Evolutionary conservation across 192 early-diverging fungal species (phyloP).

Genomic region (Backusella liffmaniae): DNA sequence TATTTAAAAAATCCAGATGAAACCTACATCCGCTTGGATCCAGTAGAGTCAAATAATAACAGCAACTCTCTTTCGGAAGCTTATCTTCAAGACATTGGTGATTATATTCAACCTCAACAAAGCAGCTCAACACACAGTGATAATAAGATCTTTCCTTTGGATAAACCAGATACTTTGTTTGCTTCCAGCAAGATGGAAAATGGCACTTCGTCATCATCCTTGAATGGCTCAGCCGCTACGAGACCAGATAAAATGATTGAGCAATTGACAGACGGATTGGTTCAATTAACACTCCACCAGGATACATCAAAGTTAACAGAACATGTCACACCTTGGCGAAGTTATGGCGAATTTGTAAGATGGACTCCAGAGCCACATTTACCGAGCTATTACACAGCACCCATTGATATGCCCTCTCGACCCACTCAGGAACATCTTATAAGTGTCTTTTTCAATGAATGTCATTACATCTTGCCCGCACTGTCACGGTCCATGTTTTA

Average conservation of each 20-base stretch:
- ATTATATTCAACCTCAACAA: constrained; percentile 2
- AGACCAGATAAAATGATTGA: constrained; percentile 31
- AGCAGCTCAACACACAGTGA: not conserved
- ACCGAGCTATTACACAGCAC: constrained; percentile 24
- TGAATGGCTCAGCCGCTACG: not conserved
- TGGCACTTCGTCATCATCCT: not conserved
- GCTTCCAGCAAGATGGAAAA: not conserved
- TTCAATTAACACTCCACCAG: constrained; percentile 20
- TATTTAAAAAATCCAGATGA: constrained; percentile 36
- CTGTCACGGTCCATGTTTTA: constrained; percentile 29
- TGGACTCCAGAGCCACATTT: constrained; percentile 27
- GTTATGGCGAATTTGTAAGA: constrained; percentile 28
- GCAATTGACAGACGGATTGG: constrained; percentile 23
- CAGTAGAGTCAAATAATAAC: constrained; percentile 3
- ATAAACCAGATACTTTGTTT: constrained; percentile 16
- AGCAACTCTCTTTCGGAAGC: constrained; percentile 7
- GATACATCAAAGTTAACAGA: constrained; percentile 14
- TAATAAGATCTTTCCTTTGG: not conserved
- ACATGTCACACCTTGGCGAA: constrained; percentile 25
- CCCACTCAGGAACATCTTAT: constrained; percentile 36
- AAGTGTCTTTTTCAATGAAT: constrained; percentile 28
- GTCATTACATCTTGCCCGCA: constrained; percentile 17
- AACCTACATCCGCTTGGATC: constrained; percentile 30
- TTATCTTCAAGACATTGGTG: not conserved
- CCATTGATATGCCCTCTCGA: constrained; percentile 36